Conservation (phyloP, 108 stramenopile species). For the Seminavis robusta region DNA sequence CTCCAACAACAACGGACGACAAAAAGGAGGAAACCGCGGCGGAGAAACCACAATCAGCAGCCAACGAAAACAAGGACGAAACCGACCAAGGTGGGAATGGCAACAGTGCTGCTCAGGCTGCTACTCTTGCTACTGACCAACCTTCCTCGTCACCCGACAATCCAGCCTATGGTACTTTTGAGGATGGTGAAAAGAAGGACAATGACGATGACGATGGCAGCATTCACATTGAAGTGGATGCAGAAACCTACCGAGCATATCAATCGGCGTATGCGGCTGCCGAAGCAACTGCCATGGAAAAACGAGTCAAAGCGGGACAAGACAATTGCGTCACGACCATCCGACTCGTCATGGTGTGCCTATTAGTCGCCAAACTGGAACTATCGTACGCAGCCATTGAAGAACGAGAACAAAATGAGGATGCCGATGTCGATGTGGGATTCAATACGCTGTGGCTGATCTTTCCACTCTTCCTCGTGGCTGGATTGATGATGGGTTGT, state of each 20-base stretch:
- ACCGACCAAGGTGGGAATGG: not conserved
- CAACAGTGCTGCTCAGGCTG: not conserved
- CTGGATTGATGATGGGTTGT: conserved; percentile 54
- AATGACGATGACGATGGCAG: conserved; percentile 29
- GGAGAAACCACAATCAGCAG: too few relatives aligned
- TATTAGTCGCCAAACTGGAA: conserved; percentile 72
- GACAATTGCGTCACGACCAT: conserved; percentile 45
- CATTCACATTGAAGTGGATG: conserved; percentile 43
- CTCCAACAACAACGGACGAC: not conserved
- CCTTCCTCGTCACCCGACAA: too few relatives aligned
- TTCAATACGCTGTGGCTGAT: conserved; percentile 78
- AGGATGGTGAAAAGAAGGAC: conserved; percentile 6
- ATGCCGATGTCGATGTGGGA: conserved; percentile 34
- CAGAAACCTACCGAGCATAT: conserved; percentile 64
- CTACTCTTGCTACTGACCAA: too few relatives aligned
- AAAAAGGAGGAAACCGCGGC: conserved; percentile 10
- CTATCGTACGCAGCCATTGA: too few relatives aligned
- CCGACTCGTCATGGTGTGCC: conserved; percentile 50
- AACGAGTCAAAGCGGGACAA: conserved; percentile 45
- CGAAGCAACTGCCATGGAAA: conserved; percentile 55
- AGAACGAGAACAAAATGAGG: conserved; percentile 27
- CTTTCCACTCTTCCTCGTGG: conserved; percentile 67
- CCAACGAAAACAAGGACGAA: too few relatives aligned
- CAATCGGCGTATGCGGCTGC: conserved; percentile 66
- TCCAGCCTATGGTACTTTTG: conserved; percentile 4